phyloP scores from a whole-genome alignment of 1,139 yeast species.

The Taiozyma sp. region DNA sequence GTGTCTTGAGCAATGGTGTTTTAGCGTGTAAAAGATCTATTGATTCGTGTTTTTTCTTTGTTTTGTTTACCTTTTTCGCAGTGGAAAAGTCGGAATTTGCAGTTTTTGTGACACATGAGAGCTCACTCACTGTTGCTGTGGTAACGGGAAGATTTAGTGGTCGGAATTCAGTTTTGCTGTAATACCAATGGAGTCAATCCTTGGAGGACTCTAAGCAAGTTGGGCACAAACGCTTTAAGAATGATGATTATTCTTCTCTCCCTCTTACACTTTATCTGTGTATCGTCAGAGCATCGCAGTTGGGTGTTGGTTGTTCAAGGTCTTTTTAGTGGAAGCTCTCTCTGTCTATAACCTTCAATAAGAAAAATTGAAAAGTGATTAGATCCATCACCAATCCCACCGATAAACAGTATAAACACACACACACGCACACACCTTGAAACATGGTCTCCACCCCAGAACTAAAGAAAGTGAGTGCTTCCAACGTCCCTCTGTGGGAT shows the following conservation, averaged over 20 bases:
- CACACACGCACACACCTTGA: not conserved
- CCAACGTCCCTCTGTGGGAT: too few relatives aligned
- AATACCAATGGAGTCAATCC: too few relatives aligned
- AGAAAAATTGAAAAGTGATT: not conserved
- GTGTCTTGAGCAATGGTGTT: not conserved
- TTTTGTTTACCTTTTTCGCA: not conserved
- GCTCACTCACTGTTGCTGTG: not conserved
- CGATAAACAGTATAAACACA: too few relatives aligned
- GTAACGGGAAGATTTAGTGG: not conserved
- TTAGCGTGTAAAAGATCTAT: not conserved
- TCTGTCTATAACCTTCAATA: not conserved
- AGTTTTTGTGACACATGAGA: not conserved
- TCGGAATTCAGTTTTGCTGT: not conserved
- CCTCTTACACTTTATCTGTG: too few relatives aligned
- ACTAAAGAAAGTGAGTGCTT: slow-evolving; percentile 38
- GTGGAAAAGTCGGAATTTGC: not conserved
- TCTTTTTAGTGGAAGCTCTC: too few relatives aligned
- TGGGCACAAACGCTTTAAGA: too few relatives aligned
- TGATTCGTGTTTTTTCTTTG: not conserved
- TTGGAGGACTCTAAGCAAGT: too few relatives aligned
- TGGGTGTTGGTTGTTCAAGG: too few relatives aligned
- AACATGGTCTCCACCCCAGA: slow-evolving; percentile 66
- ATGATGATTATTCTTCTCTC: too few relatives aligned
- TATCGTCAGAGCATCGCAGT: too few relatives aligned
- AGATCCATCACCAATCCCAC: too few relatives aligned